Percentiles rank a stretch among this genome's conserved stretches.
Conservation (phyloP, 768 basidiomycete genomes). For the Kwoniella dejecticola region DNA sequence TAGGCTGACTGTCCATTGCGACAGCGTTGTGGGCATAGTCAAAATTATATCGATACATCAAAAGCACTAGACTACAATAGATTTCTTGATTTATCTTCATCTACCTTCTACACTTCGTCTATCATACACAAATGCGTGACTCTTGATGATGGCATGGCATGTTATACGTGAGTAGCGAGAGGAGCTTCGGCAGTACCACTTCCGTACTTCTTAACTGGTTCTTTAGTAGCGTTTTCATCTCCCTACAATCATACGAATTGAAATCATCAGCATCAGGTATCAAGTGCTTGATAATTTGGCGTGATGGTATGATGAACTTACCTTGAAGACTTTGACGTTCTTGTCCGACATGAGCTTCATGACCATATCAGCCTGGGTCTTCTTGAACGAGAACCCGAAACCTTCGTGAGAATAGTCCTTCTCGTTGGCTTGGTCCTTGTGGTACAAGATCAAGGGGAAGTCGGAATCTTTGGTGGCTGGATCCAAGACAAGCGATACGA, state of each 20-base stretch:
- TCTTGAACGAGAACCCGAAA: constrained; percentile 59
- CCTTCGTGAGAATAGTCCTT: constrained; percentile 59
- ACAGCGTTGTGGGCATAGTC: too few species aligned
- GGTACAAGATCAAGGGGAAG: constrained; percentile 54
- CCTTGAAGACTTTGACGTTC: constrained; percentile 47
- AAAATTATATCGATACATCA: too few species aligned
- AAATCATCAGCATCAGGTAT: not conserved
- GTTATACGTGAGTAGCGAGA: constrained; percentile 28
- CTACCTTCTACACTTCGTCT: too few species aligned
- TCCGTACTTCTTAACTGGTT: constrained; percentile 45
- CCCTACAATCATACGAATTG: constrained; percentile 17
- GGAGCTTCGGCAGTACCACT: constrained; percentile 44
- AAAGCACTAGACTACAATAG: too few species aligned
- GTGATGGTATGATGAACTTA: constrained; percentile 9
- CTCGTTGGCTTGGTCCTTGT: constrained; percentile 55
- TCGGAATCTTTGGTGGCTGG: constrained; percentile 58
- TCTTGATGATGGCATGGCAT: too few species aligned
- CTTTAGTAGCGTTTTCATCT: constrained; percentile 46
- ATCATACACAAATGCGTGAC: too few species aligned
- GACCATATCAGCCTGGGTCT: constrained; percentile 57
- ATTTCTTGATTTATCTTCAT: too few species aligned
- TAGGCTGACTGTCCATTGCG: too few species aligned
- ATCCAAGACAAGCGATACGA: constrained; percentile 58
- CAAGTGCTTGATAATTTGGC: not conserved
- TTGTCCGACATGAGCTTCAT: constrained; percentile 34